Evolutionary conservation across 2,329 filamentous ascomycete species (phyloP), one percentile per base, ranked within the genome.

Genomic region (Penicillium decumbens): DNA sequence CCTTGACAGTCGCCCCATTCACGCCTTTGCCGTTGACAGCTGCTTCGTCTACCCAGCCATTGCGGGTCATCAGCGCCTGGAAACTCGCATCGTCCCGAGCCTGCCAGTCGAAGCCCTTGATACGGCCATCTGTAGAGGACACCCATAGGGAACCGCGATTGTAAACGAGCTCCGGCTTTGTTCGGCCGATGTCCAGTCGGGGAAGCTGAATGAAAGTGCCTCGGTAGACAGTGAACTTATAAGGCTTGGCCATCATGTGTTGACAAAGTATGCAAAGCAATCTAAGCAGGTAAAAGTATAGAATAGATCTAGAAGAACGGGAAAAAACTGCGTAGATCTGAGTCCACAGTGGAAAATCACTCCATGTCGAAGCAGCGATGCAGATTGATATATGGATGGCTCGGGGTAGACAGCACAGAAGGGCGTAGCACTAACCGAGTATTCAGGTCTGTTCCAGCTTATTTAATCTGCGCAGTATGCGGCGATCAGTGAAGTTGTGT

Each of bases 161-260:
- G 75, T 83, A 43, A 63, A 64, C 53, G 71, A 80, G 60, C 76
- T 74, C 10, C 79, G 82, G 53, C 68, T 78, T 59, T 74, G 67
- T 20, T 12, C 4, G 40, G 1, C 23, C 28, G 0, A 41, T 12
- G 4, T 54, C 47, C 2, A 45, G 25, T 2, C 75, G 60, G 64
- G 73, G 63, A 65, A 80, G 62, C 32, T 86, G 80, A 10, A 85
- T 77, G 60, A 87, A 86, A 0, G 80, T 76, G 10, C 84, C 84
- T 18, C 77, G 54, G 60, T 82, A 87, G 40, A 87, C 63, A 0
- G 71, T 72, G n/a, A 53, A 55, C 3, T 41, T 41, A 40, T 65
- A 58, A 9, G 45, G 30, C 8, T 49, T 30, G 13, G 41, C 35
- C 47, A 49, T 49, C 9, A 35, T 18, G 48, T 32, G 45, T 35